A percentile compares a stretch with the other conserved stretches of the same genome.
These are phyloP conservation scores for Kockiozyma suomiensis DNA, from an alignment of 805 yeast genomes.

Conservation along the genomic window DNA sequence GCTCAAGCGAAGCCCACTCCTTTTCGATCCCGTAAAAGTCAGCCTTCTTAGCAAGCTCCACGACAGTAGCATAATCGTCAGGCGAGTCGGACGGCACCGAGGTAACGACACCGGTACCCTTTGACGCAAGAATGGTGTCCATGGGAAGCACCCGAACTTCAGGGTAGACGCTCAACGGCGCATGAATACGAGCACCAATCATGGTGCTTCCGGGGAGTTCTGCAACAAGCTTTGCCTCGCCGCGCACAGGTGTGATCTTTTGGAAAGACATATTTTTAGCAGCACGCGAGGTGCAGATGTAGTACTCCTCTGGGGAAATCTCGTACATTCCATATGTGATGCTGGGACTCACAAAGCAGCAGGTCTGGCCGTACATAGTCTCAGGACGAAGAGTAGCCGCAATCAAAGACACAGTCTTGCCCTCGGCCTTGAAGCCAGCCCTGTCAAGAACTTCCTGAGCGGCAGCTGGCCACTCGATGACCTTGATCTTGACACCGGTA, in stretches of 20 bases:
- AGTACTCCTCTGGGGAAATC: conserved; percentile 69
- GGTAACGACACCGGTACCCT: conserved; percentile 99
- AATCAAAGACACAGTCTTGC: conserved; percentile 74
- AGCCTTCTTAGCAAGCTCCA: conserved; percentile 83
- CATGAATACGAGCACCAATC: conserved; percentile 82
- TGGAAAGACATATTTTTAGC: conserved; percentile 97
- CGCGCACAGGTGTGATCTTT: conserved; percentile 86
- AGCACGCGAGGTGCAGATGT: conserved; percentile 89
- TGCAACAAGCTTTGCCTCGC: conserved; percentile 64
- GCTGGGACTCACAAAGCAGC: conserved; percentile 96
- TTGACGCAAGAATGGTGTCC: conserved; percentile 92
- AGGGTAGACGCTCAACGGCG: conserved; percentile 74
- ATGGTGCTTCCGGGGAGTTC: conserved; percentile 69
- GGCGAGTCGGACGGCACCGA: conserved; percentile 99
- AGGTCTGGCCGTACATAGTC: conserved; percentile 98
- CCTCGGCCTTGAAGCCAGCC: conserved; percentile 48
- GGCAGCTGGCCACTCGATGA: conserved; percentile 61
- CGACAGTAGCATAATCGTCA: conserved; percentile 87
- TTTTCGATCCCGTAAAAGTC: conserved; percentile 83
- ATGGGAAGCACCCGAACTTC: conserved; percentile 87
- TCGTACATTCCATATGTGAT: conserved; percentile 89
- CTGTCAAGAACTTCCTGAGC: conserved; percentile 50
- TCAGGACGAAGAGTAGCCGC: conserved; percentile 99
- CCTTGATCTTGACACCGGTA: conserved; percentile 84
- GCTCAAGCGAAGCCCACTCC: conserved; percentile 81